Evolutionary conservation across 2,329 filamentous ascomycete genomes (phyloP), one percentile per base, ranked within the genome.

Genomic region (Ophiocordyceps unilateralis): DNA sequence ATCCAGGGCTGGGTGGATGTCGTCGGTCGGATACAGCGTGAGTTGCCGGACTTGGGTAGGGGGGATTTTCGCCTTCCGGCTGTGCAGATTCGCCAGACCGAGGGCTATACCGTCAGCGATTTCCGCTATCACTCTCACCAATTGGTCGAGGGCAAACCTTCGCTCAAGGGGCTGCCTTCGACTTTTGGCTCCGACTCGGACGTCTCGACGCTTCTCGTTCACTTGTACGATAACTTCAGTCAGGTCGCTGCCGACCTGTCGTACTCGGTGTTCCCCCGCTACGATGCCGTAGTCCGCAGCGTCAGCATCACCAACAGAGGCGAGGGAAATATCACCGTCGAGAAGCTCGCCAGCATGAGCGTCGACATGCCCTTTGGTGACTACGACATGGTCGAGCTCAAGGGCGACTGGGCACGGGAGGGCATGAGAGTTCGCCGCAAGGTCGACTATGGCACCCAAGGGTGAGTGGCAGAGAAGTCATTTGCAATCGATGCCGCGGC

Each of bases 31-130:
- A 53, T 68, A 15, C 67, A 72, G 15, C 69, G 77, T 23, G 77
- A 81, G 52, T 79, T 78, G 43, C 77, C 77, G 2, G 76, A 81
- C 46, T 60, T 76, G 5, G 76, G 77, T 1, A 67, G 76, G 8
- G 76, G 76, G 15, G 77, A 81, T 51, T 76, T 78, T 48, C 68
- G 78, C 4, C 59, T 69, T 3, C 77, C 77, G 0, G 76, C 77
- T 0, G 65, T 81, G 12, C 69, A 72, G 32, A 74, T 81, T 49
- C 64, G 66, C 43, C 75, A 81, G 50, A 59, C 68, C 2, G 66
- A 66, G 15, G 76, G 76, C 24, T 67, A 74, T 46, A 77, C 74
- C 0, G 67, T 81, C 14, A 72, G 69, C 7, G 68, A 70, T 8
- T 68, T 81, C 45, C 62, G 62, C 34, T 81, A 80, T 50, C 62